A percentile compares a stretch with the other conserved stretches of the same genome.
Conservation (phyloP, 2,329 filamentous ascomycete genomes). For the Ophiostoma sp. region DNA sequence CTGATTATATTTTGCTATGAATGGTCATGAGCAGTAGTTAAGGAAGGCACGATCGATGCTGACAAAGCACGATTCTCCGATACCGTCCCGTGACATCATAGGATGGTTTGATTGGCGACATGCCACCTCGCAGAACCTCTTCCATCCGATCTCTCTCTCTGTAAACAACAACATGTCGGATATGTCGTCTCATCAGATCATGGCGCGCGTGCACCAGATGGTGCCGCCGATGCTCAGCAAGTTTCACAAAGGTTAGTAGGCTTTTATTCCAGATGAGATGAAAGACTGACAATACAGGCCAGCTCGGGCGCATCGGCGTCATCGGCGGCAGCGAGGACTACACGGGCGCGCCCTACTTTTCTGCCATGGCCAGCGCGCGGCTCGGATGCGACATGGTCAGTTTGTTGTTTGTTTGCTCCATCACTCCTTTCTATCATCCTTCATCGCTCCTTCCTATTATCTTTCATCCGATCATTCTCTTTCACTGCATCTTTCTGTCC, state of each 20-base stretch:
- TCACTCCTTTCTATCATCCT: neutral
- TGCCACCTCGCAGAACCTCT: neutral
- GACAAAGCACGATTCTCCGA: conserved; percentile 4
- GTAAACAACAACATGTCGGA: conserved; percentile 29
- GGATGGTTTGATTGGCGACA: neutral
- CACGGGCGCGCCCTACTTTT: conserved; percentile 96
- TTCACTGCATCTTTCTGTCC: too few species aligned
- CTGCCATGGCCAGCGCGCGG: conserved; percentile 89
- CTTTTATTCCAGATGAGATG: neutral
- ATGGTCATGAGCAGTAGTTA: too few species aligned
- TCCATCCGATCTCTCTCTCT: neutral
- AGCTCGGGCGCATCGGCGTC: conserved; percentile 85
- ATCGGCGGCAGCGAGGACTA: conserved; percentile 96
- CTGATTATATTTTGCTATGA: too few species aligned
- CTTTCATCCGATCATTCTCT: neutral
- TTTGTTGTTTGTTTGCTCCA: neutral
- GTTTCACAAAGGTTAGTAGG: conserved; percentile 75
- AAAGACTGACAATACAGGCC: conserved; percentile 40
- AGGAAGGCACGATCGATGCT: neutral
- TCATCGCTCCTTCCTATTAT: neutral
- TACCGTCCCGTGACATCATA: conserved; percentile 12
- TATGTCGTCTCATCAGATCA: conserved; percentile 67
- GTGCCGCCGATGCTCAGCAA: conserved; percentile 90
- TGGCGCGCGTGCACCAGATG: conserved; percentile 79
- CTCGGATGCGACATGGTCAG: conserved; percentile 76